Evolutionary conservation across 1,284 basidiomycete species (phyloP).

Genomic region (Ganoderma sinense): DNA sequence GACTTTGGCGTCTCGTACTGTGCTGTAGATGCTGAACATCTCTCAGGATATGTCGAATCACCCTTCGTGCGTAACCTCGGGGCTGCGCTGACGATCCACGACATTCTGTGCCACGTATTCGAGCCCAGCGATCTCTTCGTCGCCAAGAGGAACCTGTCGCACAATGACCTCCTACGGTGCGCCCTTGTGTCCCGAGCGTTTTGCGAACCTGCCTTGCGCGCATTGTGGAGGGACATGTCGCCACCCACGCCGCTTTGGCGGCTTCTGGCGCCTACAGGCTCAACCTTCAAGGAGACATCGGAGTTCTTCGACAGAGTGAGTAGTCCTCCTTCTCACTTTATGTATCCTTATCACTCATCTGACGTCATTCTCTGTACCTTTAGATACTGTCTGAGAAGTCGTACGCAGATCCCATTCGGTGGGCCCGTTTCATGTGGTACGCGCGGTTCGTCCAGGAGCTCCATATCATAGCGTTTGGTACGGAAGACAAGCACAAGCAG

Average conservation of each 20-base stretch:
- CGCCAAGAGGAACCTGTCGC: background rate
- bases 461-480: background rate
- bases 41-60: background rate
- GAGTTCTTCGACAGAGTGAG: background rate
- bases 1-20: too few relatives aligned
- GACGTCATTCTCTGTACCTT: background rate
- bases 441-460: conserved; percentile 3
- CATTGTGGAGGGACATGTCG: background rate
- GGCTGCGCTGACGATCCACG: background rate
- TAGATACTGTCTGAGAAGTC: background rate
- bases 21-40: too few relatives aligned
- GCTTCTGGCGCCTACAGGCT: background rate
- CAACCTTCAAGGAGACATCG: background rate
- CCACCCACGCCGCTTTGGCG: background rate
- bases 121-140: background rate
- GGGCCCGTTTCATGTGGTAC: conserved; percentile 1
- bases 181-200: background rate
- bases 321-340: background rate
- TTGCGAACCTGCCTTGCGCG: background rate
- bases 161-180: background rate
- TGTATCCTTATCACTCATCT: background rate
- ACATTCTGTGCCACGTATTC: background rate
- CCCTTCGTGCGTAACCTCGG: background rate
- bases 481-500: background rate
- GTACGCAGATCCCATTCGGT: background rate